These are phyloP conservation scores for Pouteria glomerata DNA, from an alignment of 148 eudicot genomes.

Conservation along the genomic window DNA sequence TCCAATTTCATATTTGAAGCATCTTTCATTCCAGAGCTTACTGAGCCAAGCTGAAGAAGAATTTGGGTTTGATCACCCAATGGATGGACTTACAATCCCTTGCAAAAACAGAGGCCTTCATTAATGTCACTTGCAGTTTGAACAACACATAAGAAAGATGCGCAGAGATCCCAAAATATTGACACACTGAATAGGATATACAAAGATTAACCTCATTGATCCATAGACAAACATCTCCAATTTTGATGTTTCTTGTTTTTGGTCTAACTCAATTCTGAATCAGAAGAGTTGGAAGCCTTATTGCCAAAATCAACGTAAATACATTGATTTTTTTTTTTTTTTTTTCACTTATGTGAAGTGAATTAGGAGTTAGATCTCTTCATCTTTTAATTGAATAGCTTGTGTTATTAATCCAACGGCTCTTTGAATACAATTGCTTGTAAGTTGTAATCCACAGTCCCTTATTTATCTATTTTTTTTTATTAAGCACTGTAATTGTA, in stretches of 20 bases:
- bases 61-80: too few species aligned
- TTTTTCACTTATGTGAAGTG: neutral
- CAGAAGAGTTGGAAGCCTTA: neutral
- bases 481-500: too few species aligned
- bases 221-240: too few species aligned
- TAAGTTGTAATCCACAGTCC: too few species aligned
- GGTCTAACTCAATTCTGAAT: too few species aligned
- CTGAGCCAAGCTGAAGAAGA: too few species aligned
- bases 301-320: neutral
- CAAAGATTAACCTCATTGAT: neutral
- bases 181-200: neutral
- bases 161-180: neutral
- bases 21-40: conserved; percentile 16
- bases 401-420: too few species aligned
- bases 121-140: neutral
- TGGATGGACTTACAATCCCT: too few species aligned
- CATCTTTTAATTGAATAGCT: neutral
- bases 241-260: neutral
- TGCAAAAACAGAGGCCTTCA: conserved; percentile 14
- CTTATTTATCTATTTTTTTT: too few species aligned
- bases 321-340: too few species aligned
- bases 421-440: too few species aligned
- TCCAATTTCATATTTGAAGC: conserved; percentile 21
- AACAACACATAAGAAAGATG: neutral
- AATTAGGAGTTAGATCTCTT: neutral